Evolutionary conservation across 139 green algal genomes (phyloP).

Genomic region (Diplosphaera chodatii): DNA sequence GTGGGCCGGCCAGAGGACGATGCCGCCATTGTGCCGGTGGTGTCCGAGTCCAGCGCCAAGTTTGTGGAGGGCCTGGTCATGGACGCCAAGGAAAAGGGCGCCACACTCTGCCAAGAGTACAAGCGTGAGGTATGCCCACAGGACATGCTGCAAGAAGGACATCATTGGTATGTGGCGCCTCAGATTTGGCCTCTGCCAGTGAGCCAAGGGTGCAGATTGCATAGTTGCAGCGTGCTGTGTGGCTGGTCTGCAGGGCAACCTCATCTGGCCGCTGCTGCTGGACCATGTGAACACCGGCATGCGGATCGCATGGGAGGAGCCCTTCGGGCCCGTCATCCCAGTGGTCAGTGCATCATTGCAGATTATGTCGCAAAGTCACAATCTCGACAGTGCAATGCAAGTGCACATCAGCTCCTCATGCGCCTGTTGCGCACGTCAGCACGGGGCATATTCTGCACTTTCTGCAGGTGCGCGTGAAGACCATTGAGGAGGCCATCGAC

Average conservation of each 20-base stretch:
- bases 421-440: too few species aligned
- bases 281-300: constrained; percentile 87
- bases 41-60: constrained; percentile 76
- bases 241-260: constrained; percentile 68
- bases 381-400: too few species aligned
- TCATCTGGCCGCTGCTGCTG: constrained; percentile 88
- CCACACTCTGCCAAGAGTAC: constrained; percentile 55
- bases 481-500: constrained; percentile 68
- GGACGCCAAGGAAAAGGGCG: constrained; percentile 66
- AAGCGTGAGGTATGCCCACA: constrained; percentile 68
- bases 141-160: too few species aligned
- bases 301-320: constrained; percentile 92
- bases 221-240: not conserved
- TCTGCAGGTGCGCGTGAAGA: constrained; percentile 34
- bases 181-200: too few species aligned
- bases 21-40: constrained; percentile 81
- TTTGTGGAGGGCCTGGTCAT: constrained; percentile 88
- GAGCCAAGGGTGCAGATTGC: too few species aligned
- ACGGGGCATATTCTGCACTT: too few species aligned
- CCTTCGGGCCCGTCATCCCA: constrained; percentile 92
- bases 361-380: too few species aligned
- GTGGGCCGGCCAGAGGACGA: constrained; percentile 86
- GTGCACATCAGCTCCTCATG: too few species aligned
- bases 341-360: constrained; percentile 42
- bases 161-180: too few species aligned